Percentiles rank a stretch among this genome's conserved stretches.
phyloP scores from a whole-genome alignment of 106 monocot species.

The Narthecium ossifragum region DNA sequence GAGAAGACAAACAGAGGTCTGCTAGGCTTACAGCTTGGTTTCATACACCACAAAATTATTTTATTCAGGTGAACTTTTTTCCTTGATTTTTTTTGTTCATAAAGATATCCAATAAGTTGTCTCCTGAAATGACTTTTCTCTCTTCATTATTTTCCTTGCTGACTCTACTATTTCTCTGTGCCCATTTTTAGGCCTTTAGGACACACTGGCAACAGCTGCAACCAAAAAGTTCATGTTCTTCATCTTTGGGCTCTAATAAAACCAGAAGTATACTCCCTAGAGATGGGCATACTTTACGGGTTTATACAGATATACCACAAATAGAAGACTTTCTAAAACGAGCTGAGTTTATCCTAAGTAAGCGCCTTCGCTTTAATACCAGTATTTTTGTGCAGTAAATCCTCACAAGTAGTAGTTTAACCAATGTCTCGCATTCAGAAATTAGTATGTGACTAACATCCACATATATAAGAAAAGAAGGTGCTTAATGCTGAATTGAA shows the following conservation, averaged over 20 bases:
- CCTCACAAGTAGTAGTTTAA: too few species aligned
- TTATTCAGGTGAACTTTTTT: constrained; percentile 57
- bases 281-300: constrained; percentile 44
- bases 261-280: constrained; percentile 48
- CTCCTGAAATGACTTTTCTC: neutral
- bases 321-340: constrained; percentile 77
- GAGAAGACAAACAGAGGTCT: constrained; percentile 89
- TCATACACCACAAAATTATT: constrained; percentile 89
- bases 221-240: constrained; percentile 18
- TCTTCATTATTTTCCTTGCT: too few species aligned
- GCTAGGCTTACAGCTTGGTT: constrained; percentile 99
- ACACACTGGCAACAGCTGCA: constrained; percentile 37
- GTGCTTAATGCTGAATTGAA: too few species aligned
- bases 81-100: neutral
- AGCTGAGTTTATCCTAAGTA: constrained; percentile 84
- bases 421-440: too few species aligned
- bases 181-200: constrained; percentile 56
- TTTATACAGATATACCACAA: constrained; percentile 87
- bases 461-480: too few species aligned
- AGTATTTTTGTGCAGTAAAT: too few species aligned
- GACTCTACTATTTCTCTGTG: too few species aligned
- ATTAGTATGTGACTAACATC: too few species aligned
- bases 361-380: constrained; percentile 13
- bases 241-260: constrained; percentile 1
- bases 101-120: neutral